Percentiles rank a stretch among this genome's conserved stretches.
These are phyloP conservation scores for Penicillium sp. DNA, from an alignment of 2,329 filamentous ascomycete species.

Conservation along the genomic window DNA sequence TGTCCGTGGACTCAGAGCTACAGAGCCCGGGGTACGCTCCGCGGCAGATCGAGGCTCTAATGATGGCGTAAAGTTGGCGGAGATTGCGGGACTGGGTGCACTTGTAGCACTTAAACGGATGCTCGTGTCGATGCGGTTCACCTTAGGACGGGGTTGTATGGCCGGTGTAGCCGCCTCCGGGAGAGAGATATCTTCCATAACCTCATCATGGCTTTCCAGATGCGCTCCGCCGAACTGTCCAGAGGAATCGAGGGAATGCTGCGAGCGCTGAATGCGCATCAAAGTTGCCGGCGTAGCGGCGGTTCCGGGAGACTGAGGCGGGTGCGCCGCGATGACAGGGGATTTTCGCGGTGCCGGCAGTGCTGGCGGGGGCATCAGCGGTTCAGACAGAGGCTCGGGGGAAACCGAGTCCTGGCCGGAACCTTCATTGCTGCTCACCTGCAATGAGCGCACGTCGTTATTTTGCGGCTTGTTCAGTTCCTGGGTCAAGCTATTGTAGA, in stretches of 20 bases:
- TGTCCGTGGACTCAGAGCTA: conserved; percentile 59
- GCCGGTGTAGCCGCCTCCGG: conserved; percentile 70
- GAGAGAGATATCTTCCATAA: conserved; percentile 69
- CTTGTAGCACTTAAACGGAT: conserved; percentile 34
- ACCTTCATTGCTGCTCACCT: conserved; percentile 47
- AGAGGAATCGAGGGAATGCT: conserved; percentile 43
- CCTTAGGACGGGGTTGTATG: conserved; percentile 47
- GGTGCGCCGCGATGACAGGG: conserved; percentile 41
- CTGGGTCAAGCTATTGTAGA: conserved; percentile 42
- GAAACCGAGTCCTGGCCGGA: conserved; percentile 54
- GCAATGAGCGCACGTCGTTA: conserved; percentile 35
- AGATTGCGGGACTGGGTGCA: conserved; percentile 60
- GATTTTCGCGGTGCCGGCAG: conserved; percentile 48
- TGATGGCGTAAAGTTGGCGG: conserved; percentile 66
- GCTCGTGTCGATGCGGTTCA: conserved; percentile 56
- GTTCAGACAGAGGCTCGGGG: conserved; percentile 54
- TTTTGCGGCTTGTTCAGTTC: conserved; percentile 32
- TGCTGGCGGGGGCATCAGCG: conserved; percentile 55
- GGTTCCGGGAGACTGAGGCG: conserved; percentile 45
- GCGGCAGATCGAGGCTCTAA: conserved; percentile 42
- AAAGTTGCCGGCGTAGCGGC: conserved; percentile 86
- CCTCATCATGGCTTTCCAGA: conserved; percentile 54
- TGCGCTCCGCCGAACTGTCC: conserved; percentile 41
- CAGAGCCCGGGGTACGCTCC: conserved; percentile 35
- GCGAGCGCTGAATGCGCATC: conserved; percentile 70